Evolutionary conservation across 1,284 basidiomycete genomes (phyloP), one percentile per base, ranked within the genome.

Genomic region (Pulveroboletus sp.): DNA sequence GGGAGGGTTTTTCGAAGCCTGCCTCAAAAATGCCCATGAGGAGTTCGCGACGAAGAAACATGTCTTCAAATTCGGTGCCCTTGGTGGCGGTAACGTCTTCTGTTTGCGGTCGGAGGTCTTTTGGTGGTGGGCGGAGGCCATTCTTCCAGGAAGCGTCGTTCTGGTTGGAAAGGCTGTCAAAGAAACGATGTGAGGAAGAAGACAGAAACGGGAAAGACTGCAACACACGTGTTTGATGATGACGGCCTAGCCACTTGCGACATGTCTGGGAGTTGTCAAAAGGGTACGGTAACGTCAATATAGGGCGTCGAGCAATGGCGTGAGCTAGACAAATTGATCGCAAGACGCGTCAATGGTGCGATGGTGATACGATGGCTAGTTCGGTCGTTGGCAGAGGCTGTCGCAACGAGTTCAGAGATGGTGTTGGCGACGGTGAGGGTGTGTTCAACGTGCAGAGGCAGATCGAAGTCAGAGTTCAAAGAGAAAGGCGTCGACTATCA

Each of bases 1-100:
- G 97, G 26, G 92, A 96, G 24, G 97, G 96, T 65, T 84, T 87
- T 76, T 99, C 97, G 74, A 98, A 99, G 55, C 95, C 95, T 62
- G 94, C 95, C 79, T 96, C 94, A 69, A 95, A 97, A 71, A 97
- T 96, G 64, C 92, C 92, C 92, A 94, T 93, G 65, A 94, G 81
- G 58, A 92, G 82, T 74, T 92, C 90, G 60, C 90, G 84, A 56
- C 86, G 84, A 65, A 92, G 79, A 65, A 78, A 83, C 81, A 91
- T 90, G 68, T 93, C 89, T 75, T 98, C 95, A 68, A 96, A 98
- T 72, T 96, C 92, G 66, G 87, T 81, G 58, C 94, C 95, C 75
- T 94, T 92, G 24, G 92, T 96, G 9, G 87, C 87, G 33, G 89
- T 92, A 53, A 98, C 95, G 78, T 98, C 95, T 77, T 95, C 93